phyloP scores from a whole-genome alignment of 1,284 basidiomycete species.

The Marasmius oreades region DNA sequence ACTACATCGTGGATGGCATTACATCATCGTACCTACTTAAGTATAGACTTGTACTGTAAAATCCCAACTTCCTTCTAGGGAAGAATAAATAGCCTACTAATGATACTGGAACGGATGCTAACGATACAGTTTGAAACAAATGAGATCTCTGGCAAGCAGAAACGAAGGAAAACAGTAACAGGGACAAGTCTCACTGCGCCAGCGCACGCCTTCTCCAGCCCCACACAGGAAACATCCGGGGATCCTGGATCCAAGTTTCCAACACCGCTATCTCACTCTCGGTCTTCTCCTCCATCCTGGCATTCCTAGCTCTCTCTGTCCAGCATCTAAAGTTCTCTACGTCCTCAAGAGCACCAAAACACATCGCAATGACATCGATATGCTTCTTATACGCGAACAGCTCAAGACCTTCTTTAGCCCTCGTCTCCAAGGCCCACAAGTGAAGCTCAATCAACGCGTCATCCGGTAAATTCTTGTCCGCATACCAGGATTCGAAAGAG shows the following conservation, averaged over 20 bases:
- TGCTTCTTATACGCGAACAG: constrained; percentile 26
- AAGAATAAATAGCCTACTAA: no score
- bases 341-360: constrained; percentile 38
- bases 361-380: constrained; percentile 37
- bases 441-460: constrained; percentile 31
- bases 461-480: constrained; percentile 22
- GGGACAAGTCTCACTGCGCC: no score
- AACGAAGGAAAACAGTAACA: no score
- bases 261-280: constrained; percentile 23
- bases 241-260: constrained; percentile 33
- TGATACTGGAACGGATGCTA: no score
- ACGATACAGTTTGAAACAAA: no score
- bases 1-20: no score
- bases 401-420: constrained; percentile 23
- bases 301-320: constrained; percentile 25
- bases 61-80: no score
- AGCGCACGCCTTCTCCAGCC: constrained; percentile 27
- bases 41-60: no score
- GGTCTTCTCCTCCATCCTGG: constrained; percentile 18
- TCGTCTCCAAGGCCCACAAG: constrained; percentile 24
- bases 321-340: constrained; percentile 31
- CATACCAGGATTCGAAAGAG: constrained; percentile 35
- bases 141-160: no score
- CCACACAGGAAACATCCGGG: constrained; percentile 36
- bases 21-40: no score